These are phyloP conservation scores for Geranium rotundifolium DNA, from an alignment of 345 rosid species.

Conservation along the genomic window DNA sequence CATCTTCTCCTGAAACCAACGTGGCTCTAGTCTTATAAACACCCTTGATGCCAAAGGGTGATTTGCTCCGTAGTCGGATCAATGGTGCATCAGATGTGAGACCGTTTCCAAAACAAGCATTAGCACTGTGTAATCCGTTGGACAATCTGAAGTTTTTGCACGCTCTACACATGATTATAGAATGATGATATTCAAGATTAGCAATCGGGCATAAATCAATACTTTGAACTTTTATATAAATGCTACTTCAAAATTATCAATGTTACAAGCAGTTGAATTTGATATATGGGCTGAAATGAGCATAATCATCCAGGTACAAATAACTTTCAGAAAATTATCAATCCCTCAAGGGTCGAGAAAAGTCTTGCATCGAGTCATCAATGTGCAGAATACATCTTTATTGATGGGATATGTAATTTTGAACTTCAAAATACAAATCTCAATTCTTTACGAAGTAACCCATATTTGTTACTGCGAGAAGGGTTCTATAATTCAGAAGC, in stretches of 20 bases:
- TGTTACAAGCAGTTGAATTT: background rate
- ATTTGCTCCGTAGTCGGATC: slow-evolving; percentile 17
- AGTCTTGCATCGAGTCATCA: too few relatives aligned
- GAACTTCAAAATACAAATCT: too few relatives aligned
- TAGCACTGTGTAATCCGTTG: slow-evolving; percentile 26
- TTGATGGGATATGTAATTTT: too few relatives aligned
- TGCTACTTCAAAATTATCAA: background rate
- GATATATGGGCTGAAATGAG: too few relatives aligned
- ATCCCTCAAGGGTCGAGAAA: too few relatives aligned
- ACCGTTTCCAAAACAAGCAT: slow-evolving; percentile 18
- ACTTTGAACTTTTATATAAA: too few relatives aligned
- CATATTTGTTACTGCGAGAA: too few relatives aligned
- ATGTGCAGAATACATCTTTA: too few relatives aligned
- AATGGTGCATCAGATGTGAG: slow-evolving; percentile 16
- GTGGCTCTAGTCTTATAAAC: slow-evolving; percentile 34
- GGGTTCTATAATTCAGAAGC: too few relatives aligned
- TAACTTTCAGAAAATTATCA: too few relatives aligned
- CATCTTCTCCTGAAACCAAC: slow-evolving; percentile 53
- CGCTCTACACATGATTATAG: slow-evolving; percentile 21
- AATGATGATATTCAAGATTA: background rate
- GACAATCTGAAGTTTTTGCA: slow-evolving; percentile 29
- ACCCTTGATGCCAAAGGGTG: slow-evolving; percentile 22
- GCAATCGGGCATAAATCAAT: background rate
- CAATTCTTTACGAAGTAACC: too few relatives aligned
- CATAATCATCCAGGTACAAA: too few relatives aligned